phyloP scores from a whole-genome alignment of 768 basidiomycete genomes.

The Cyathus striatus region DNA sequence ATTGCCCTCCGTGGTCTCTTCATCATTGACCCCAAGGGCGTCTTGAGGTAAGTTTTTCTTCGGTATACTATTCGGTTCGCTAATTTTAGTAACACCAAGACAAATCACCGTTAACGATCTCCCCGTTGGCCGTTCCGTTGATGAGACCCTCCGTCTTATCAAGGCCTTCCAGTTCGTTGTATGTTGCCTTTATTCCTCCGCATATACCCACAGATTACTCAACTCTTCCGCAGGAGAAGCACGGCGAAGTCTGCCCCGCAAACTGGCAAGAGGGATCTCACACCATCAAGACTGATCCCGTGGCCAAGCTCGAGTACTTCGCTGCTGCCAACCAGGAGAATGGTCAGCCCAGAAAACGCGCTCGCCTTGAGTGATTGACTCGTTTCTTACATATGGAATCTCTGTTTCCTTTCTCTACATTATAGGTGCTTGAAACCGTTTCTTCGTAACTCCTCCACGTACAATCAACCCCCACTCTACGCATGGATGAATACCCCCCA shows the following conservation, averaged over 20 bases:
- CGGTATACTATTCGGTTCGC: no score
- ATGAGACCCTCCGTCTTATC: slow-evolving; percentile 86
- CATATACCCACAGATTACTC: neutral
- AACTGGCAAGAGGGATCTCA: slow-evolving; percentile 82
- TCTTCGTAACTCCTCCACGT: neutral
- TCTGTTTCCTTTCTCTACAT: neutral
- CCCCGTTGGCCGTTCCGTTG: slow-evolving; percentile 92
- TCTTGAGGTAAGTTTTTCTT: slow-evolving; percentile 48
- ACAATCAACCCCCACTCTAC: neutral
- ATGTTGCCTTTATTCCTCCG: slow-evolving; percentile 17
- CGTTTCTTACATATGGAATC: neutral
- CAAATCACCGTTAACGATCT: slow-evolving; percentile 90
- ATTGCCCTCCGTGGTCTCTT: slow-evolving; percentile 85
- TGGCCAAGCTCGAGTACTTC: slow-evolving; percentile 74
- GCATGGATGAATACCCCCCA: no score
- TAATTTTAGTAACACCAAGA: slow-evolving; percentile 28
- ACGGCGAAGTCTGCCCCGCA: slow-evolving; percentile 91
- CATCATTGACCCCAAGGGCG: slow-evolving; percentile 82
- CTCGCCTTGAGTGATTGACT: slow-evolving; percentile 42
- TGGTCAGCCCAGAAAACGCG: slow-evolving; percentile 45
- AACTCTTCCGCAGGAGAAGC: slow-evolving; percentile 53
- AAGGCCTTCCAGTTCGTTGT: slow-evolving; percentile 93
- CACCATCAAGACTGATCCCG: slow-evolving; percentile 81
- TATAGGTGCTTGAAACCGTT: neutral
- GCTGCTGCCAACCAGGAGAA: slow-evolving; percentile 30